Base-by-base conservation (phyloP, 495 filamentous ascomycete genomes). In the Penicillium parvum region DNA sequence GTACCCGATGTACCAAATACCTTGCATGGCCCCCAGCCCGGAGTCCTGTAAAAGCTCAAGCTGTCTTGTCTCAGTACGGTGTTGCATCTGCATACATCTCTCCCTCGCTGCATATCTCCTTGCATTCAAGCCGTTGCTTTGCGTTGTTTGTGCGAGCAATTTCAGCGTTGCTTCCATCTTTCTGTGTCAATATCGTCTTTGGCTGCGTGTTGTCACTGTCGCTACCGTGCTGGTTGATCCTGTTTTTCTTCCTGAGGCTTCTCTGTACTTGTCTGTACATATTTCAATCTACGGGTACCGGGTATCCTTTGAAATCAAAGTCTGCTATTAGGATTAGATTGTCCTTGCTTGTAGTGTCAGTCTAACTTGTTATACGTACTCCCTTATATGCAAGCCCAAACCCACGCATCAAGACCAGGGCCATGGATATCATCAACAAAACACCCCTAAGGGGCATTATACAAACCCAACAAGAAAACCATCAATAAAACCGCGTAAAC, bases 401-500 rank as follows among this genome's bases (percentile, higher is more conserved):
- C 11, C 28, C 28, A 30, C 15, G n/a, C 28, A 29, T 2, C 27
- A 30, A 14, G n/a, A n/a, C n/a, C n/a, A n/a, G n/a, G n/a, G n/a
- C n/a, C 21, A 16, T 41, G 38, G 40, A 42, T 42, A 27, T 40
- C 29, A 20, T 9, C 1, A 32, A 25, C 8, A 32, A 35, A 19
- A 22, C 10, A 4, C 34, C 21, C 6, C 10, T 5, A 11, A 11
- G 4, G n/a, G n/a, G n/a, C n/a, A n/a, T n/a, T n/a, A n/a, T 16
- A 10, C 26, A 37, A 5, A 8, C 12, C 10, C 12, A 30, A 8
- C 9, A 10, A 14, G 10, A 3, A 33, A n/a, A 9, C 4, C 15
- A 7, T 47, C 43, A 66, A 51, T 66, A 65, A 36, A 57, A 52
- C 38, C 49, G 49, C 27, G 52, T 48, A 32, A 65, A 37, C 23